Evolutionary conservation across 2,329 filamentous ascomycete genomes (phyloP), one percentile per base, ranked within the genome.

Genomic region (Microdochium nivale): DNA sequence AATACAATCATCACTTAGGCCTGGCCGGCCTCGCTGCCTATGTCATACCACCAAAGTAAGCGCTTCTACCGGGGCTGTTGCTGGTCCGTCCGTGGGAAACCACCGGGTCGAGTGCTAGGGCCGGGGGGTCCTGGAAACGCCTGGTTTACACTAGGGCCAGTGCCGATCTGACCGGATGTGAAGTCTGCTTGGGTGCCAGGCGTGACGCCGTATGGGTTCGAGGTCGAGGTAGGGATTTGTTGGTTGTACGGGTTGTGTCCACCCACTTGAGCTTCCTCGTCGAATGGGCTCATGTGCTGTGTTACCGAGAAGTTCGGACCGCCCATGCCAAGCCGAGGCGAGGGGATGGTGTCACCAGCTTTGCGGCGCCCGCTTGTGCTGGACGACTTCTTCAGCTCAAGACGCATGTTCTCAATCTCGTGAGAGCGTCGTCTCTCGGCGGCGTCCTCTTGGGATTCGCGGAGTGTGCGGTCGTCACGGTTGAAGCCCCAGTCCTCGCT

Each of bases 401-500:
- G 46, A 13, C 55, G 57, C n/a, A 58, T 24, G 19, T 58, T 54
- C 49, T 72, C 67, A 47, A 68, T 65, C 23, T 75, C 71, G 52
- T 60, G 65, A 5, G 65, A 67, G 10, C 70, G 69, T 21, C 58
- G 60, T 32, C 64, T 65, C 49, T 70, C 67, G 0, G 67, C 56
- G 3, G 65, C 62, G 9, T 58, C 56, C 13, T 64, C 60, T 7
- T 62, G 63, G 24, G 62, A 59, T 14, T 61, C 57, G 24, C 54
- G 59, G 16, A 67, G 58, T 1, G 65, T 66, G 49, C 66, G 58
- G 23, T 72, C 70, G 49, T 73, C 67, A 16, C 60, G 63, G 49
- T 64, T 65, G 52, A 62, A 68, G 1, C 64, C 67, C 66, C 67
- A 72, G 30, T 68, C 68, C 8, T 71, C 69, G n/a, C 60, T 59